Conservation (phyloP, 805 yeast species). For the Ascoidea asiatica region DNA sequence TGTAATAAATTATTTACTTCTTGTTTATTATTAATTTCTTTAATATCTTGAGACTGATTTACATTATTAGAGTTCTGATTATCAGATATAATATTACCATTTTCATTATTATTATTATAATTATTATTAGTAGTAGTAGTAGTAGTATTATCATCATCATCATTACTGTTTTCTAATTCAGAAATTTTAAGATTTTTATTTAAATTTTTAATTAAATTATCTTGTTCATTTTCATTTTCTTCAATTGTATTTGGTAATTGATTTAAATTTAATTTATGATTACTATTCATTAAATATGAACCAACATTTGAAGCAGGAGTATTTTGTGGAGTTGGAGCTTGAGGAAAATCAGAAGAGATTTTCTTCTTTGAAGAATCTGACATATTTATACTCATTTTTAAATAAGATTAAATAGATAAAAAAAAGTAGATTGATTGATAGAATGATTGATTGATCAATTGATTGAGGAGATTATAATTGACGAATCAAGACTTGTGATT, state of each 20-base stretch:
- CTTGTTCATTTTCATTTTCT: conserved; percentile 50
- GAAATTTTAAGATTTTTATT: conserved; percentile 10
- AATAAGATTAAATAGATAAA: no score
- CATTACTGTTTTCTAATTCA: background rate
- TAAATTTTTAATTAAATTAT: conserved; percentile 20
- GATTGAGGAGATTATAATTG: no score
- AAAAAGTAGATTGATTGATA: background rate
- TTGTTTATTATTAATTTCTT: conserved; percentile 8
- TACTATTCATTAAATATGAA: conserved; percentile 50
- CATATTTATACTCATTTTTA: background rate
- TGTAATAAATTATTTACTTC: conserved; percentile 34
- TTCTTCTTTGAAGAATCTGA: no score
- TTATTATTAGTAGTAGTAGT: background rate
- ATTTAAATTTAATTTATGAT: conserved; percentile 19
- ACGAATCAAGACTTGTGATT: no score
- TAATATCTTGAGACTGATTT: background rate
- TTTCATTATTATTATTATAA: no score
- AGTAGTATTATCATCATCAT: background rate
- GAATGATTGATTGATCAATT: background rate
- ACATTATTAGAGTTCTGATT: no score
- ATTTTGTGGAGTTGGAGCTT: conserved; percentile 97
- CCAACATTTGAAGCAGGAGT: conserved; percentile 84
- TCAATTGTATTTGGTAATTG: conserved; percentile 51
- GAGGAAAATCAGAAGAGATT: conserved; percentile 56
- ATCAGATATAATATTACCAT: background rate